These are phyloP conservation scores for Pythium dissimile DNA, from an alignment of 352 stramenopile species.

Conservation along the genomic window DNA sequence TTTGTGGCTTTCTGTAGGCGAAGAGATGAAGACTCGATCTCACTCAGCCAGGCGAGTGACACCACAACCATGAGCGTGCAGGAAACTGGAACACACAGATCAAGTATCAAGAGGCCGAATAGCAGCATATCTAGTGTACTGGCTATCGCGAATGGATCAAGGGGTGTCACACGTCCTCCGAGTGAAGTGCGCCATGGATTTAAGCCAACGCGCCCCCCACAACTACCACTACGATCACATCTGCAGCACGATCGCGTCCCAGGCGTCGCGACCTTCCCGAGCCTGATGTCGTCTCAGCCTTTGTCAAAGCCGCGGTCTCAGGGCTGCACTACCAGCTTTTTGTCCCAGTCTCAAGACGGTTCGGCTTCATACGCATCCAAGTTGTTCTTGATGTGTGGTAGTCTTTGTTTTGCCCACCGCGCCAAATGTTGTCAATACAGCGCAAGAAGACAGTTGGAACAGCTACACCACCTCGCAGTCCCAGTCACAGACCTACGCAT, in stretches of 20 bases:
- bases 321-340: background rate
- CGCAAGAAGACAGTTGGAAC: conserved; percentile 26
- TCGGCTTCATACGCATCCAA: no score
- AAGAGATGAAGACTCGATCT: conserved; percentile 1
- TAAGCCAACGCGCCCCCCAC: no score
- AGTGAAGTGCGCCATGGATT: background rate
- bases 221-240: no score
- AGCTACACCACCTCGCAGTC: conserved; percentile 37
- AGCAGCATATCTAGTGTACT: background rate
- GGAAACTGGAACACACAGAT: background rate
- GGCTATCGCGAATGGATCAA: background rate
- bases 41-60: conserved; percentile 12
- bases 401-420: background rate
- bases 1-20: conserved; percentile 25
- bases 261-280: background rate
- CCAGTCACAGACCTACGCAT: conserved; percentile 14
- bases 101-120: background rate
- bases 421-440: background rate
- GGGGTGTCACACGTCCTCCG: background rate
- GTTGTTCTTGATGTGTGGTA: background rate
- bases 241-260: no score
- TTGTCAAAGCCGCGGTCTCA: background rate
- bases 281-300: background rate
- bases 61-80: background rate
- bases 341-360: conserved; percentile 6